Conservation (phyloP, 768 basidiomycete species). For the Pleurotus salmoneostramineus region DNA sequence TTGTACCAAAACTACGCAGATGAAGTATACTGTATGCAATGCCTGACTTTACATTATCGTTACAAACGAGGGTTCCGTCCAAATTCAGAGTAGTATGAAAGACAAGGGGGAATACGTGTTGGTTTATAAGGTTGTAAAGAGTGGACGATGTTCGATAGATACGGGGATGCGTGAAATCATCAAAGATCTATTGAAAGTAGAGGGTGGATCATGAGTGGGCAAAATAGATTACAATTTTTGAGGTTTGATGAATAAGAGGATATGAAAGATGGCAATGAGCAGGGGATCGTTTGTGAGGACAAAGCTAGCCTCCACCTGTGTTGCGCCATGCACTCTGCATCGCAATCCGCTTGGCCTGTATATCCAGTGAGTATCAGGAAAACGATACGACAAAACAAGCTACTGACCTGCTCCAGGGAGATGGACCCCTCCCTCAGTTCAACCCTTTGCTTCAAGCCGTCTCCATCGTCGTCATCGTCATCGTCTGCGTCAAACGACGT, state of each 20-base stretch:
- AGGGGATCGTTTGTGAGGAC: neutral
- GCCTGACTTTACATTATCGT: no score
- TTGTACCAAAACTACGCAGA: no score
- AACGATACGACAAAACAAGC: neutral
- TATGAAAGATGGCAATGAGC: neutral
- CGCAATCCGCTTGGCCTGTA: conserved; percentile 75
- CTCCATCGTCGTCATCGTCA: conserved; percentile 71
- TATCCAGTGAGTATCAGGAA: conserved; percentile 6
- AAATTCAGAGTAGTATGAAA: no score
- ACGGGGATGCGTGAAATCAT: no score
- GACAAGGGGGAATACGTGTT: no score
- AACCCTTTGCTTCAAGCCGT: conserved; percentile 64
- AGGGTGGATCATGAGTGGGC: no score
- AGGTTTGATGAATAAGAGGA: neutral
- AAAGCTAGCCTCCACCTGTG: conserved; percentile 39
- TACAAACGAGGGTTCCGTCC: no score
- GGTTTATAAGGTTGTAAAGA: no score
- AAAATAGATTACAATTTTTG: no score
- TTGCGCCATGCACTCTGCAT: conserved; percentile 90
- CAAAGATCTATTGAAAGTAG: no score
- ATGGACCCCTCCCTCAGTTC: conserved; percentile 83
- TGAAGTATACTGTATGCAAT: no score
- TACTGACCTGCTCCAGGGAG: conserved; percentile 83
- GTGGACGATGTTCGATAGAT: no score
- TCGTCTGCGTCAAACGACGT: conserved; percentile 51